Base-by-base conservation (phyloP, 1,139 yeast species). In the Geotrichum histeridarum region DNA sequence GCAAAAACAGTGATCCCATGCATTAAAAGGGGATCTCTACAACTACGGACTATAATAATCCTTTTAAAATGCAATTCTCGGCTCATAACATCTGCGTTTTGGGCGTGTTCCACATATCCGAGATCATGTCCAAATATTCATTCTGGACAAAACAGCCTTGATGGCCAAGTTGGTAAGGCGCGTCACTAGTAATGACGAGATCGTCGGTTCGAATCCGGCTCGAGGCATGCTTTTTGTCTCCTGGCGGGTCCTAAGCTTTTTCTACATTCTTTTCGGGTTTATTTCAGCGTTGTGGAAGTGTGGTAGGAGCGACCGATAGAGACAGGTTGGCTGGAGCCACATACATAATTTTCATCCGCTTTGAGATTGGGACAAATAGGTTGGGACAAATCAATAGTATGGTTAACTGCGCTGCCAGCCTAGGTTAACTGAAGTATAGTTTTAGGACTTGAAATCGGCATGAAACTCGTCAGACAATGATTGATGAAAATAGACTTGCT, bases 111-210 rank as follows among this genome's bases (percentile, higher is more conserved):
- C 27, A 22, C 36, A 33, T 9, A 4, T 11, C n/a, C n/a, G 8
- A 33, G 11, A 2, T 33, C 36, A 33, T 3, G 8, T 12, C 7
- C 2, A 12, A 33, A 11, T n/a, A n/a, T n/a, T n/a, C n/a, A n/a
- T 12, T 33, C 4, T 33, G n/a, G n/a, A 9, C 11, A 33, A 33
- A 33, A 33, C 11, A 22, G 80, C 79, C 77, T 75, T 73, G 78
- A 79, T 81, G 85, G 84, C 88, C 88, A 83, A 83, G 88, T 82
- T 83, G 89, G 88, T 83, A 83, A 83, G 88, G 88, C 89, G 85
- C 86, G 82, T 82, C 88, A 83, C 89, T 83, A 83, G 88, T 83
- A 83, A 83, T 83, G 88, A 82, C 82, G 86, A 83, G 89, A 83
- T 83, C 89, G 83, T 81, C 86, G 82, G 88, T 83, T 83, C 88